A percentile compares a stretch with the other conserved stretches of the same genome.
phyloP scores from a whole-genome alignment of 805 yeast genomes.

The Clavispora phyllophila region DNA sequence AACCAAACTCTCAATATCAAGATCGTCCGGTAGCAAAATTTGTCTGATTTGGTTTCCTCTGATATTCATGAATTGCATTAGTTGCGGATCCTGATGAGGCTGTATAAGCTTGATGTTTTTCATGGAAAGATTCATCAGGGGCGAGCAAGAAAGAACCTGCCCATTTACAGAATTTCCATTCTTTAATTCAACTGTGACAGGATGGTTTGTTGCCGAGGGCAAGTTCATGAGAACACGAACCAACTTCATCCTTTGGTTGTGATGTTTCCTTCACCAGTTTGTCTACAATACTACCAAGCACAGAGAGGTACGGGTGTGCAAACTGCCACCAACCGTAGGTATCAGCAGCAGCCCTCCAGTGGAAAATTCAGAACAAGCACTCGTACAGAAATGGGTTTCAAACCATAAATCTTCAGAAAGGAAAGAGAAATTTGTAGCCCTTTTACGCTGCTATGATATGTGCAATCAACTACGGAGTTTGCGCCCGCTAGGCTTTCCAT shows the following conservation, averaged over 20 bases:
- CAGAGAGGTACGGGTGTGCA: background rate
- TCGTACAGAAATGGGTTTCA: no score
- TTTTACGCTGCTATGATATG: no score
- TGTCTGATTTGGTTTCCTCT: conserved; percentile 88
- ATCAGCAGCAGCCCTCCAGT: no score
- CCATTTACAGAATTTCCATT: conserved; percentile 88
- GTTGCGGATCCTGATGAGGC: conserved; percentile 61
- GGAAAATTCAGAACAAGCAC: no score
- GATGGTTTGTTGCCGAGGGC: conserved; percentile 58
- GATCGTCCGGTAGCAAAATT: conserved; percentile 77
- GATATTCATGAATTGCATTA: conserved; percentile 72
- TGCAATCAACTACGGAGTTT: no score
- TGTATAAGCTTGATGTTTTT: conserved; percentile 77
- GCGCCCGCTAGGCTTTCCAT: no score
- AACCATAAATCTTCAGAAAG: no score
- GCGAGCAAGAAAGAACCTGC: conserved; percentile 76
- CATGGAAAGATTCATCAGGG: conserved; percentile 83
- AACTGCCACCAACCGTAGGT: background rate
- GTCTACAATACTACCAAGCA: background rate
- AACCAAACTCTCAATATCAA: conserved; percentile 63
- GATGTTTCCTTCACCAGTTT: background rate
- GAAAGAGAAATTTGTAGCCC: no score
- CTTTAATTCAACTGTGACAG: conserved; percentile 85
- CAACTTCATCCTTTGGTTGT: conserved; percentile 47
- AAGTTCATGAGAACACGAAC: conserved; percentile 80